Evolutionary conservation across 2,329 filamentous ascomycete genomes (phyloP), one percentile per base, ranked within the genome.

Genomic region (Ophiosphaerella herpotricha): DNA sequence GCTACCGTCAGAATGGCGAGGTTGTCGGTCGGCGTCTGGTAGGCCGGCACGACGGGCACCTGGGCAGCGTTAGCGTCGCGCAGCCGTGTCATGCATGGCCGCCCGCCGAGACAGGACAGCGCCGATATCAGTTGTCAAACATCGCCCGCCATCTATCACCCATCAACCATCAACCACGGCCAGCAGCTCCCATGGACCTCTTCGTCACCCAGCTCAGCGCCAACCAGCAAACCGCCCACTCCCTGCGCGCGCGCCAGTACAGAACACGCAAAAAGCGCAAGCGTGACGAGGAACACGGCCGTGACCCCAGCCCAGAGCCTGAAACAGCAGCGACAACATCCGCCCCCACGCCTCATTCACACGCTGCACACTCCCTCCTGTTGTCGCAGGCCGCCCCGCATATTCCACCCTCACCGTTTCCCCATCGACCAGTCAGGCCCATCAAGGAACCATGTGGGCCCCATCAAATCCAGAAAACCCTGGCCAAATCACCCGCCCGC

Each of bases 381-480:
- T 60, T 69, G 45, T 64, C 74, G 48, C 63, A 73, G n/a, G 58
- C 71, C 24, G 70, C 66, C 21, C 46, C 73, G 36, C 60, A 68
- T 21, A 50, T 78, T 12, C 77, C 77, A 41, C 63, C 66, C 37
- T 52, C 60, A 23, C 75, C 77, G 32, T 80, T 80, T 52, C 78
- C 78, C 32, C 77, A 80, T 57, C 71, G 71, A 26, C 60, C 75
- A 43, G 64, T 57, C 39, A 55, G 48, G 40, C 33, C 48, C 14
- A 35, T 52, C 47, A 58, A 57, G 35, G 47, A 51, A 35, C 54
- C 43, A 24, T 51, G 61, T 48, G 61, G 45, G 11, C 24, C 58
- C 29, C 31, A 57, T 23, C 58, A 67, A 32, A 54, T 76, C 5
- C 71, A 77, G 45, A 62, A 74, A 46, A 71, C 76, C 51, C 65